Conservation (phyloP, 768 basidiomycete species). For the Hysterangium stoloniferum region DNA sequence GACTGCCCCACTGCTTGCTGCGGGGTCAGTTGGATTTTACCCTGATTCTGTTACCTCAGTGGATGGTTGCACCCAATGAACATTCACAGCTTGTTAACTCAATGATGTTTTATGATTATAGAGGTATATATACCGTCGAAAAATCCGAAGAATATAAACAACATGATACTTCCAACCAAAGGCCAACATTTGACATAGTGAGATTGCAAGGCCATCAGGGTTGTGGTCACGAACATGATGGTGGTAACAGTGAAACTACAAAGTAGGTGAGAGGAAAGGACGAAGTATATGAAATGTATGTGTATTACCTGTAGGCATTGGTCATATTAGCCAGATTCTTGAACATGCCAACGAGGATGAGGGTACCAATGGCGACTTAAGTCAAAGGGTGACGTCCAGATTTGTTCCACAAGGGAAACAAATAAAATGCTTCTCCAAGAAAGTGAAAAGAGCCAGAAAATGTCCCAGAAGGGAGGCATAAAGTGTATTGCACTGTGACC, state of each 20-base stretch:
- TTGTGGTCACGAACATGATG: constrained; percentile 56
- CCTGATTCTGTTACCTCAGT: too few relatives aligned
- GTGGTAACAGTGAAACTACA: constrained; percentile 56
- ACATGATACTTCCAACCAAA: constrained; percentile 34
- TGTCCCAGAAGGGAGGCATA: too few relatives aligned
- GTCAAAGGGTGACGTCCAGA: too few relatives aligned
- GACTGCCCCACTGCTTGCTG: too few relatives aligned
- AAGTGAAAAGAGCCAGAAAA: too few relatives aligned
- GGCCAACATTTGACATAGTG: constrained; percentile 45
- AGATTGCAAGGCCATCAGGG: constrained; percentile 51
- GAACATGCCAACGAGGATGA: constrained; percentile 51
- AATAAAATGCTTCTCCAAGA: too few relatives aligned
- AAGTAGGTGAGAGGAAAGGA: not conserved
- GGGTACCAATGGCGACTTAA: constrained; percentile 41
- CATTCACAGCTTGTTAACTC: not conserved
- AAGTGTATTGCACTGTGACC: too few relatives aligned
- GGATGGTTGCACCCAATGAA: too few relatives aligned
- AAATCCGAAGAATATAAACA: constrained; percentile 52
- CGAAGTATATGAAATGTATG: not conserved
- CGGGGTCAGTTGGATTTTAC: too few relatives aligned
- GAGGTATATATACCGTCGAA: constrained; percentile 38
- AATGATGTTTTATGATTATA: not conserved
- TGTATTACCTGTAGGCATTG: constrained; percentile 43
- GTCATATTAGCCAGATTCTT: constrained; percentile 44
- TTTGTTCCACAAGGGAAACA: too few relatives aligned